Percentiles rank a stretch among this genome's conserved stretches.
These are phyloP conservation scores for Fusarium protoensiforme DNA, from an alignment of 2,329 filamentous ascomycete species.

Conservation along the genomic window DNA sequence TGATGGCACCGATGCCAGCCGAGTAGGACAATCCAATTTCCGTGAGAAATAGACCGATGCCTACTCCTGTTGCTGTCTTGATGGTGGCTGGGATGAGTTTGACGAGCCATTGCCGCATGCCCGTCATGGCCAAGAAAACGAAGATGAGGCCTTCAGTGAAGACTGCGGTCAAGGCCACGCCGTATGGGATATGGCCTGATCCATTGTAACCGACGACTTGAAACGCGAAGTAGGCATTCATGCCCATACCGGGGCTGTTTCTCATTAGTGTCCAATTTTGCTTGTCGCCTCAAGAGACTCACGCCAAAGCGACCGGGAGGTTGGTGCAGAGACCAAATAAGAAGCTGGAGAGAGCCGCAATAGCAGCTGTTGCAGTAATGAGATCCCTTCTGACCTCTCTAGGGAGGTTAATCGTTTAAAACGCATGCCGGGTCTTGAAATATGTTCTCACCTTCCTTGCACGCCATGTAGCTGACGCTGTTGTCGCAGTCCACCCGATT, in stretches of 20 bases:
- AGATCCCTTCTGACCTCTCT: constrained; percentile 74
- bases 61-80: constrained; percentile 83
- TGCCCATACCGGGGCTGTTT: constrained; percentile 53
- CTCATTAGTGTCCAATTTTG: constrained; percentile 67
- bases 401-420: not conserved
- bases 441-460: constrained; percentile 41
- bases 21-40: constrained; percentile 78
- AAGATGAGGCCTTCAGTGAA: constrained; percentile 87
- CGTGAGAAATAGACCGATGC: constrained; percentile 81
- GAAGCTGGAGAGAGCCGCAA: constrained; percentile 71
- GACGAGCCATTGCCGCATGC: constrained; percentile 86
- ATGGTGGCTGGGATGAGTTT: constrained; percentile 81
- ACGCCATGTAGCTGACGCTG: constrained; percentile 57
- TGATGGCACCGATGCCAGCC: constrained; percentile 80
- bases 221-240: constrained; percentile 86
- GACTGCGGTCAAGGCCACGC: constrained; percentile 79
- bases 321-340: constrained; percentile 32
- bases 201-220: constrained; percentile 75
- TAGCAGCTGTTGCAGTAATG: constrained; percentile 82
- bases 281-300: constrained; percentile 35
- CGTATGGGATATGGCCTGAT: constrained; percentile 75
- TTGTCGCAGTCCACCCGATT: constrained; percentile 55
- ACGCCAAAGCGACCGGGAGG: constrained; percentile 34
- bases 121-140: constrained; percentile 76
- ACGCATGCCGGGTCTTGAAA: not conserved